Evolutionary conservation across 1,139 yeast species (phyloP).

Genomic region (Saccharomyces hybrid): DNA sequence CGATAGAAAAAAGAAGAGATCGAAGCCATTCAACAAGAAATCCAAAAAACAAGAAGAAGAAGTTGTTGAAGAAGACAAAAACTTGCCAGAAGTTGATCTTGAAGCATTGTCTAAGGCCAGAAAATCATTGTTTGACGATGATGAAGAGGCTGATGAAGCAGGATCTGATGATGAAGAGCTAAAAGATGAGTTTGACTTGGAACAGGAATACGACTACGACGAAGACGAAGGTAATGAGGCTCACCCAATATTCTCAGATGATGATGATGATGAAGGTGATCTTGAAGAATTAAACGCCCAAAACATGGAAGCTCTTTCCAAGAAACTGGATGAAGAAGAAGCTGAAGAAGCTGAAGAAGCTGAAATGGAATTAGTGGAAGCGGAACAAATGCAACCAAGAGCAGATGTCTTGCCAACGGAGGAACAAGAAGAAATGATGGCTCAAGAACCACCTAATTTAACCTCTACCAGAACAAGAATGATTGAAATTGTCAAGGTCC

Average conservation of each 20-base stretch:
- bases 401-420: conserved; percentile 61
- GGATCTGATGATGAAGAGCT: conserved; percentile 41
- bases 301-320: conserved; percentile 77
- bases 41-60: conserved; percentile 30
- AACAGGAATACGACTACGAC: conserved; percentile 44
- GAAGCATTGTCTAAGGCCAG: conserved; percentile 60
- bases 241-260: conserved; percentile 81
- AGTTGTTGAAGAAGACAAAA: conserved; percentile 36
- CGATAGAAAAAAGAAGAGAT: conserved; percentile 21
- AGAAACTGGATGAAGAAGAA: conserved; percentile 62
- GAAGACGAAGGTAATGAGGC: conserved; percentile 47
- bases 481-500: conserved; percentile 88
- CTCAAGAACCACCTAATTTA: conserved; percentile 59
- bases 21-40: conserved; percentile 11
- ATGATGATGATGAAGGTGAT: conserved; percentile 59
- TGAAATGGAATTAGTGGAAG: conserved; percentile 61
- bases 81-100: conserved; percentile 54
- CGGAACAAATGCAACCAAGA: conserved; percentile 57
- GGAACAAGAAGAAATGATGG: conserved; percentile 41
- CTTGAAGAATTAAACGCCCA: conserved; percentile 75
- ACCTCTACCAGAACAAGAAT: conserved; percentile 85
- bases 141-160: conserved; percentile 47
- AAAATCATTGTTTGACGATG: conserved; percentile 71
- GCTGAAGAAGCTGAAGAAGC: conserved; percentile 71
- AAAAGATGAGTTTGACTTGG: conserved; percentile 51